Evolutionary conservation across 768 basidiomycete species (phyloP).

Genomic region (Strobilomyces confusus): DNA sequence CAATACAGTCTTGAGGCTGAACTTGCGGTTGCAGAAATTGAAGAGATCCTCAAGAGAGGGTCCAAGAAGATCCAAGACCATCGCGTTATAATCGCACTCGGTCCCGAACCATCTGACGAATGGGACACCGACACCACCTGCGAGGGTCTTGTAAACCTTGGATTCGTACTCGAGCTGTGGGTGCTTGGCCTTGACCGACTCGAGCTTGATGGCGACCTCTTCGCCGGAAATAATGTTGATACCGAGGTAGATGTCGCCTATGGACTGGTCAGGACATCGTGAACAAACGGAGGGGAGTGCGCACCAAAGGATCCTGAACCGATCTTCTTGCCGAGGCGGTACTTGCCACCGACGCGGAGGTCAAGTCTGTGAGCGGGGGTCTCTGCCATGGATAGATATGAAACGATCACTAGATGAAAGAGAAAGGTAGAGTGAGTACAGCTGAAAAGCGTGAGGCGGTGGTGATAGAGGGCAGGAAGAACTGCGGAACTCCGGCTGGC

Average conservation of each 20-base stretch:
- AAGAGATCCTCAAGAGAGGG: slow-evolving; percentile 89
- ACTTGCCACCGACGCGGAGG: slow-evolving; percentile 90
- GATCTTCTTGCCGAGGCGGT: slow-evolving; percentile 98
- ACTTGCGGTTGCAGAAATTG: slow-evolving; percentile 97
- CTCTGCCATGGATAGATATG: slow-evolving; percentile 62
- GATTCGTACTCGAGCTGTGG: slow-evolving; percentile 99
- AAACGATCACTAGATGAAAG: slow-evolving; percentile 8
- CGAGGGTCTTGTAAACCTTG: slow-evolving; percentile 95
- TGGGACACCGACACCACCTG: slow-evolving; percentile 97
- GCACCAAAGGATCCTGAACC: slow-evolving; percentile 96
- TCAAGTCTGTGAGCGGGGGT: slow-evolving; percentile 68
- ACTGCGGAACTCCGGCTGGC: slow-evolving; percentile 30
- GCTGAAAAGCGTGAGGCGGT: slow-evolving; percentile 8
- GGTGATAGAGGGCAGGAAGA: slow-evolving; percentile 25
- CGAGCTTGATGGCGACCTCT: slow-evolving; percentile 99
- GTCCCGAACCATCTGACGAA: slow-evolving; percentile 95
- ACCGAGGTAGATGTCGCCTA: slow-evolving; percentile 98
- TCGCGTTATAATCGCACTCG: slow-evolving; percentile 99
- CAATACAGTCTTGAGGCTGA: slow-evolving; percentile 94
- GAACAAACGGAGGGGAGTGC: slow-evolving; percentile 28
- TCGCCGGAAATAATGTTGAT: slow-evolving; percentile 99
- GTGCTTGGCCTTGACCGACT: slow-evolving; percentile 99
- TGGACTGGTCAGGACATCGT: slow-evolving; percentile 6
- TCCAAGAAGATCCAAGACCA: slow-evolving; percentile 96
- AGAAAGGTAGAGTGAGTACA: slow-evolving; percentile 11